These are phyloP conservation scores for Favolaschia claudopus DNA, from an alignment of 768 basidiomycete species.

Conservation along the genomic window DNA sequence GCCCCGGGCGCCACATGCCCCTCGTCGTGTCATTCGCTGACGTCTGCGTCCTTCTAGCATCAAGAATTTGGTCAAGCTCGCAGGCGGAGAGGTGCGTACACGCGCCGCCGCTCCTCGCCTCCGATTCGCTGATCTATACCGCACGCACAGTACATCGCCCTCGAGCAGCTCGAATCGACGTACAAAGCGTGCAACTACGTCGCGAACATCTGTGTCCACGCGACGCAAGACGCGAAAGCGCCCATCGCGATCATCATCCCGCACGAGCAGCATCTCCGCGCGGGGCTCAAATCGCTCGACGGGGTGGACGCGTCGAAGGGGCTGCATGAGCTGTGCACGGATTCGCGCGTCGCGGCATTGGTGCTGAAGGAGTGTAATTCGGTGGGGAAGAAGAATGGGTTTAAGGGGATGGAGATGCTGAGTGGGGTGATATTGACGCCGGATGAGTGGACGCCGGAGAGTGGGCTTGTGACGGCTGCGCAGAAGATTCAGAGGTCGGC, in stretches of 20 bases:
- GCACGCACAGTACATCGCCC: conserved; percentile 85
- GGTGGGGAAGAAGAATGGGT: conserved; percentile 84
- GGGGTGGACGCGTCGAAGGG: conserved; percentile 48
- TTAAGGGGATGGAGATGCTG: conserved; percentile 81
- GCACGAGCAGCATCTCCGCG: conserved; percentile 79
- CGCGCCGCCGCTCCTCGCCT: background rate
- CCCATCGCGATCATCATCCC: conserved; percentile 89
- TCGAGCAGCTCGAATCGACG: conserved; percentile 86
- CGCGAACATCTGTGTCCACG: conserved; percentile 85
- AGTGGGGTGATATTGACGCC: conserved; percentile 79
- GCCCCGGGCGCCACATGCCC: background rate
- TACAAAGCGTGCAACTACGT: conserved; percentile 88
- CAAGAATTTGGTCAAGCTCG: conserved; percentile 92
- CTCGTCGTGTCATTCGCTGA: background rate
- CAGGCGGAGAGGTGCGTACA: conserved; percentile 71
- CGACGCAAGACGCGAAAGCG: conserved; percentile 74
- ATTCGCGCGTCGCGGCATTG: conserved; percentile 60
- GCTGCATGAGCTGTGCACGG: conserved; percentile 63
- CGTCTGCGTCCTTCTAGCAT: conserved; percentile 47
- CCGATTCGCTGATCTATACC: background rate
- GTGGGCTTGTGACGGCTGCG: conserved; percentile 86
- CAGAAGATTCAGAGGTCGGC: conserved; percentile 87
- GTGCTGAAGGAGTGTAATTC: conserved; percentile 81
- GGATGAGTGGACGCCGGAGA: conserved; percentile 94
- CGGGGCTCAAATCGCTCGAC: conserved; percentile 44